Percentiles rank a stretch among this genome's conserved stretches.
phyloP scores from a whole-genome alignment of 345 rosid species.

The Eucalyptus sp. region DNA sequence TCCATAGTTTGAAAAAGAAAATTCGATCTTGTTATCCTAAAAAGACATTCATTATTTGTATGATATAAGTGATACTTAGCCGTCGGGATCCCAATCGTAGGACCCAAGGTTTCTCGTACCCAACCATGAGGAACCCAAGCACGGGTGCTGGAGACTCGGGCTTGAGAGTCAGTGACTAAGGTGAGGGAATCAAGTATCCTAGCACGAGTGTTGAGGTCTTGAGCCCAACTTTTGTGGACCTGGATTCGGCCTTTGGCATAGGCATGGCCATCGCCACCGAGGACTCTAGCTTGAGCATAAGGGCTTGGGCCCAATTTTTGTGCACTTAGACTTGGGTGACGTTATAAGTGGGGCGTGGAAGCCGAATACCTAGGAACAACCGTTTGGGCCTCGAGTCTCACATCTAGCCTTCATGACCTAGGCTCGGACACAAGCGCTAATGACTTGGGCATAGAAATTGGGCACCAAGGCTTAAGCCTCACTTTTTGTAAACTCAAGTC shows the following conservation, averaged over 20 bases:
- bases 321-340: not conserved
- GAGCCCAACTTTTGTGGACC: fast-evolving
- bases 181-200: fast-evolving
- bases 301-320: not conserved
- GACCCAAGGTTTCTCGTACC: not conserved
- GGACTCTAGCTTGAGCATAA: not conserved
- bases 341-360: fast-evolving
- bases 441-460: not conserved
- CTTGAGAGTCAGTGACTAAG: fast-evolving
- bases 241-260: not conserved
- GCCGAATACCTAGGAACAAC: fast-evolving
- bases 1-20: not conserved
- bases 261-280: fast-evolving
- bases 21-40: fast-evolving
- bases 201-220: not conserved
- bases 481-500: fast-evolving
- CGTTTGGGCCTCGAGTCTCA: fast-evolving
- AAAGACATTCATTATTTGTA: not conserved
- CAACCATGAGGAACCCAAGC: not conserved
- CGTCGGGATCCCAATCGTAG: fast-evolving
- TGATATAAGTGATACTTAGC: not conserved
- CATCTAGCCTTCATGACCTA: not conserved
- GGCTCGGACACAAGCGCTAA: fast-evolving
- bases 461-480: not conserved
- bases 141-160: fast-evolving